phyloP scores from a whole-genome alignment of 345 rosid species.

The Lumnitzera racemosa region DNA sequence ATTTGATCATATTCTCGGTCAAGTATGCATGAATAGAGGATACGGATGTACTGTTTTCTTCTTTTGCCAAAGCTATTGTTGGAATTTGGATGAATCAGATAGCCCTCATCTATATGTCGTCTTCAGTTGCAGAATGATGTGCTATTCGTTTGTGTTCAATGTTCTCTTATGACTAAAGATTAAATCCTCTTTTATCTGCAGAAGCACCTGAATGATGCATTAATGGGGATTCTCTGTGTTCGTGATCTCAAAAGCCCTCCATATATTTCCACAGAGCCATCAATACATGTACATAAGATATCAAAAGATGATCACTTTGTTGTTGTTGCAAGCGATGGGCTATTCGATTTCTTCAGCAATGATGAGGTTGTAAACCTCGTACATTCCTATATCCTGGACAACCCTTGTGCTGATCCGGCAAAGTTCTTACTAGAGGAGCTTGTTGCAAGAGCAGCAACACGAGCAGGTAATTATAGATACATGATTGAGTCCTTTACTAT shows the following conservation, averaged over 20 bases:
- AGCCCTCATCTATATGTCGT: too few relatives aligned
- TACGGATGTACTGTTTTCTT: too few relatives aligned
- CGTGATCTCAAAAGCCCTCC: constrained; percentile 90
- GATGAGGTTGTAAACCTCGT: constrained; percentile 76
- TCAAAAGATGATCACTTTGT: constrained; percentile 76
- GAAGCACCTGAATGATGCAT: constrained; percentile 77
- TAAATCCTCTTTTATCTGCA: constrained; percentile 17
- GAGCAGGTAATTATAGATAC: constrained; percentile 49
- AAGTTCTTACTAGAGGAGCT: constrained; percentile 79
- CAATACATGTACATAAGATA: constrained; percentile 63
- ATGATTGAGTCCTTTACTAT: too few relatives aligned
- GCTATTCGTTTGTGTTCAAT: neutral
- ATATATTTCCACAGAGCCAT: constrained; percentile 73
- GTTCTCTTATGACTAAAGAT: too few relatives aligned
- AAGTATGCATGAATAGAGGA: too few relatives aligned
- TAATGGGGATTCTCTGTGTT: constrained; percentile 91
- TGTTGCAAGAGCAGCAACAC: constrained; percentile 70
- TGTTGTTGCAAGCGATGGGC: constrained; percentile 86
- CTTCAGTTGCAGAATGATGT: neutral
- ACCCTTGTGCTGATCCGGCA: constrained; percentile 85
- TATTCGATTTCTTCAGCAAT: constrained; percentile 86
- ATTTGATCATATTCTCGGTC: neutral
- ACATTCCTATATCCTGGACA: constrained; percentile 40
- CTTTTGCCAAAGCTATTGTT: too few relatives aligned
- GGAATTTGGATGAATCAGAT: too few relatives aligned